phyloP scores from a whole-genome alignment of 208 protist genomes.

The Trichomonas gallinae region DNA sequence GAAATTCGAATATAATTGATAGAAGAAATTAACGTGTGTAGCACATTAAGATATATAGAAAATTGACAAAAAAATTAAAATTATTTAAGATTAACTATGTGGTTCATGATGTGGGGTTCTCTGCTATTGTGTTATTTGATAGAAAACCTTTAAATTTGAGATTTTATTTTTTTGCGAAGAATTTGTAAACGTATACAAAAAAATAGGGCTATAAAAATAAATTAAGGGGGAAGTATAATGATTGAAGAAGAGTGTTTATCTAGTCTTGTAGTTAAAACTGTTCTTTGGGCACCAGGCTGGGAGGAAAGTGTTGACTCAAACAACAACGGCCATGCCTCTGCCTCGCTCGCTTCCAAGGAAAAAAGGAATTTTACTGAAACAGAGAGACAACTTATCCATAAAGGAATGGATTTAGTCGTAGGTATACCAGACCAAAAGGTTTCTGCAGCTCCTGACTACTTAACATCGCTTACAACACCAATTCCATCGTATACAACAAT shows the following conservation, averaged over 20 bases:
- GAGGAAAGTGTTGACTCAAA: neutral
- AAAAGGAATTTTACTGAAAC: conserved; percentile 11
- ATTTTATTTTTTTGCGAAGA: no score
- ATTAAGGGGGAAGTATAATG: no score
- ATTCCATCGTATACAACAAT: neutral
- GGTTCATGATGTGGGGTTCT: no score
- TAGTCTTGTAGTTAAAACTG: neutral
- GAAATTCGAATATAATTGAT: no score
- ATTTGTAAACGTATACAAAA: no score
- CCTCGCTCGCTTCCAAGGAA: neutral
- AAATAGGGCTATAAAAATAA: no score
- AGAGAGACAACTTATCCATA: neutral
- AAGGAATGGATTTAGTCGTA: neutral
- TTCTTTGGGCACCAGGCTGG: conserved; percentile 1
- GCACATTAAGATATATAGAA: no score
- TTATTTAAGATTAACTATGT: no score
- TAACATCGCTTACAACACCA: neutral
- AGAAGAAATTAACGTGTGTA: no score
- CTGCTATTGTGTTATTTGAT: no score
- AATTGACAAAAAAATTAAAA: no score
- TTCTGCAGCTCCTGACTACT: neutral
- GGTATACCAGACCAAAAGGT: neutral
- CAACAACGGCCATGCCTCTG: neutral
- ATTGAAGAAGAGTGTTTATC: neutral
- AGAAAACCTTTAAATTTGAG: no score